A percentile compares a stretch with the other conserved stretches of the same genome.
Evolutionary conservation across 1,139 yeast genomes (phyloP).

Genomic region (Insectozyma bohioensis): DNA sequence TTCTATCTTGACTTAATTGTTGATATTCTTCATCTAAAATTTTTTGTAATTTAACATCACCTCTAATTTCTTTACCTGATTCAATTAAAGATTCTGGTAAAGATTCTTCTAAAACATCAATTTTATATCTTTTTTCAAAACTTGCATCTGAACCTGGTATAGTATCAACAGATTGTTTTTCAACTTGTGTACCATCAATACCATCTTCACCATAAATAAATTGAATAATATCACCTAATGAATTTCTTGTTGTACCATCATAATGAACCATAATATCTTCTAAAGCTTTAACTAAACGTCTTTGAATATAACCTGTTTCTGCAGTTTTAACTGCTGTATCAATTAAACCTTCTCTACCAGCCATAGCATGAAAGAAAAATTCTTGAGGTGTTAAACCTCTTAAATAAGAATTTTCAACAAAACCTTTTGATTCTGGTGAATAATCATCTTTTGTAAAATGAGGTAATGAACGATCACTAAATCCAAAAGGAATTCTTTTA

Average conservation of each 20-base stretch:
- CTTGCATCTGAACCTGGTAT: slow-evolving; percentile 88
- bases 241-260: slow-evolving; percentile 97
- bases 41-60: slow-evolving; percentile 82
- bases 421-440: slow-evolving; percentile 97
- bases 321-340: slow-evolving; percentile 99
- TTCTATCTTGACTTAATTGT: slow-evolving; percentile 76
- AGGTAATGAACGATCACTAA: slow-evolving; percentile 92
- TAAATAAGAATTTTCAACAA: slow-evolving; percentile 93
- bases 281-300: slow-evolving; percentile 96
- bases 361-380: slow-evolving; percentile 99
- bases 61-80: slow-evolving; percentile 86
- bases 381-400: slow-evolving; percentile 99
- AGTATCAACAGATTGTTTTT: slow-evolving; percentile 94
- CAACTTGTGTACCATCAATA: slow-evolving; percentile 96
- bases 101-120: slow-evolving; percentile 79
- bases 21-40: slow-evolving; percentile 80
- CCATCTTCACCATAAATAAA: slow-evolving; percentile 99
- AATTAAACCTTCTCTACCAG: slow-evolving; percentile 99
- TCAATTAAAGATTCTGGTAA: slow-evolving; percentile 76
- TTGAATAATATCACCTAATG: slow-evolving; percentile 94
- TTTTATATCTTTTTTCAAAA: slow-evolving; percentile 81
- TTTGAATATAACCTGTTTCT: slow-evolving; percentile 98
- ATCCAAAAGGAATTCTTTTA: slow-evolving; percentile 98
- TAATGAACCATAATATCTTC: slow-evolving; percentile 99
- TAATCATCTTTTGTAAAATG: slow-evolving; percentile 98